These are phyloP conservation scores for Pestalotiopsis sp. DNA, from an alignment of 2,329 filamentous ascomycete species.

Conservation along the genomic window DNA sequence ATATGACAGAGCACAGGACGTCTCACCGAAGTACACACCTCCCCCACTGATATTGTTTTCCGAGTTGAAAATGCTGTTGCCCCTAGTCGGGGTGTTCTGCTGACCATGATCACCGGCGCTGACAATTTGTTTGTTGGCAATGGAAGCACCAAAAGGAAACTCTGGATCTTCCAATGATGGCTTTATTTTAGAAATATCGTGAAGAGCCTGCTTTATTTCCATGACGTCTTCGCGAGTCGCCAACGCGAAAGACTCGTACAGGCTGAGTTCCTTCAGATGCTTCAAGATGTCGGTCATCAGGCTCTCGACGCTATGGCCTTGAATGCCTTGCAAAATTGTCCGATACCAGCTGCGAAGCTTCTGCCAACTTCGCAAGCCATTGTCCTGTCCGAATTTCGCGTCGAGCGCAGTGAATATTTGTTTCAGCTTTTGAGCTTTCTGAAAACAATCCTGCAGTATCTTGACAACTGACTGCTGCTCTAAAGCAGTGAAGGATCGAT, in stretches of 20 bases:
- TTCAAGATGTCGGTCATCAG: not conserved
- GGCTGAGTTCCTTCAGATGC: not conserved
- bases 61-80: too few relatives aligned
- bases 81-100: too few relatives aligned
- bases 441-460: not conserved
- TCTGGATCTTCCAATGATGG: too few relatives aligned
- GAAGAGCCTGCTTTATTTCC: not conserved
- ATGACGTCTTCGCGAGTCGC: not conserved
- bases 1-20: too few relatives aligned
- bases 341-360: not conserved
- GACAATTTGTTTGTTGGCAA: too few relatives aligned
- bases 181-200: too few relatives aligned
- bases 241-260: not conserved
- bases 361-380: not conserved
- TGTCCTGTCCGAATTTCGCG: not conserved
- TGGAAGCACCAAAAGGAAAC: too few relatives aligned
- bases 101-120: too few relatives aligned
- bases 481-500: not conserved
- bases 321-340: not conserved
- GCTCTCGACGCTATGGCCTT: too few relatives aligned
- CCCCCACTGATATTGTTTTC: too few relatives aligned
- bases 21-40: too few relatives aligned
- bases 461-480: not conserved
- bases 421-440: not conserved
- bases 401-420: not conserved